Evolutionary conservation across 2,329 filamentous ascomycete species (phyloP).

Genomic region (Sarocladium kiliense): DNA sequence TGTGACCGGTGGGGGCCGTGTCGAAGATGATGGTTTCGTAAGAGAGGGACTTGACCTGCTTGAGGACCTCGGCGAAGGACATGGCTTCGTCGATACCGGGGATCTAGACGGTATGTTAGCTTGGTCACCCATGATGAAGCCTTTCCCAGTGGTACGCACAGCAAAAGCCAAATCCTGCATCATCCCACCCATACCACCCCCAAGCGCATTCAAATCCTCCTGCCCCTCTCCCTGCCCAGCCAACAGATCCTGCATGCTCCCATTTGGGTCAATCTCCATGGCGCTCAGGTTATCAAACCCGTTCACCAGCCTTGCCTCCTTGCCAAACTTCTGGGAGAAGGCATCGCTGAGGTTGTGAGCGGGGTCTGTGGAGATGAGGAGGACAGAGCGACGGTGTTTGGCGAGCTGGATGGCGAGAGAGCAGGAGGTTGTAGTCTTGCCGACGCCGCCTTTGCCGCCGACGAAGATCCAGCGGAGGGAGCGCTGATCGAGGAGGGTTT

Average conservation of each 20-base stretch:
- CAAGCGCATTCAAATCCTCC: conserved; percentile 62
- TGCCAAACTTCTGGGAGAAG: conserved; percentile 98
- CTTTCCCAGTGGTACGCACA: conserved; percentile 57
- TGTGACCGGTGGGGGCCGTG: conserved; percentile 96
- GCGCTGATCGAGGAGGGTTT: conserved; percentile 92
- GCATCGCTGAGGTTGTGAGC: conserved; percentile 97
- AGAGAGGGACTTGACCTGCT: conserved; percentile 97
- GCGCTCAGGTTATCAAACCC: conserved; percentile 92
- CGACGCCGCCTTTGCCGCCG: conserved; percentile 95
- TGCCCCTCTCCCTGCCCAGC: conserved; percentile 70
- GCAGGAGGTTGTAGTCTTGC: conserved; percentile 99
- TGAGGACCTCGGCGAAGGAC: conserved; percentile 98
- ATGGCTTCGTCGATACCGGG: conserved; percentile 98
- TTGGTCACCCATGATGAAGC: background rate
- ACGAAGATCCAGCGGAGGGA: conserved; percentile 98
- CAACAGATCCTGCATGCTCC: conserved; percentile 91
- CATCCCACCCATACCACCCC: conserved; percentile 80
- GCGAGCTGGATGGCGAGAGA: conserved; percentile 97
- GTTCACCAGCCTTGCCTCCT: conserved; percentile 88
- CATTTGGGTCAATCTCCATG: conserved; percentile 99
- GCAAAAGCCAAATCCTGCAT: conserved; percentile 98
- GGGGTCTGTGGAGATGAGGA: conserved; percentile 97
- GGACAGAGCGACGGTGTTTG: conserved; percentile 87
- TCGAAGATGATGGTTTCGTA: conserved; percentile 99
- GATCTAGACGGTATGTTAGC: conserved; percentile 53